Conservation (phyloP, 768 basidiomycete genomes). For the Hypholoma sublateritium region DNA sequence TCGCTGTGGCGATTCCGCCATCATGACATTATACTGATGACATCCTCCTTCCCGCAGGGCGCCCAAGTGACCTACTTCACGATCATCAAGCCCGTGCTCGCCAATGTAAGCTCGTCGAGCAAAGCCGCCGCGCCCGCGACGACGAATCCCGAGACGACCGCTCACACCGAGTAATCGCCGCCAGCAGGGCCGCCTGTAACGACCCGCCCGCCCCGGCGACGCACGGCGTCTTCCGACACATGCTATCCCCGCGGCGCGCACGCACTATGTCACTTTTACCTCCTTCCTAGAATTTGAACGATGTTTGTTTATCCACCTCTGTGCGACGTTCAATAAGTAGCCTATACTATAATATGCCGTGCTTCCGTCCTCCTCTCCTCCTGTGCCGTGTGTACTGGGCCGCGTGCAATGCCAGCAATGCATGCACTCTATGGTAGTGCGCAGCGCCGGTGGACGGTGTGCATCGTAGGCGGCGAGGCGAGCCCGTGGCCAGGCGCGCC, state of each 20-base stretch:
- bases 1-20: constrained; percentile 15
- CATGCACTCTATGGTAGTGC: no score
- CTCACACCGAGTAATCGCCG: constrained; percentile 29
- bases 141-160: constrained; percentile 44
- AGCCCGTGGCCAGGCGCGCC: no score
- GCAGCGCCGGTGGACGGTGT: no score
- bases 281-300: no score
- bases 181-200: constrained; percentile 13
- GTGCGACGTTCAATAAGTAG: background rate
- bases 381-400: no score
- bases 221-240: background rate
- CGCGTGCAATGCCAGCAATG: no score
- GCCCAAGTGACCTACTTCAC: constrained; percentile 80
- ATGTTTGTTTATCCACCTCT: background rate
- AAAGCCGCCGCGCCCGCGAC: constrained; percentile 47
- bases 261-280: no score
- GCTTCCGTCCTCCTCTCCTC: background rate
- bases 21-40: constrained; percentile 16
- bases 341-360: background rate
- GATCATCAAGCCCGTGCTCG: constrained; percentile 78
- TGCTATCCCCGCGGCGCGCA: background rate
- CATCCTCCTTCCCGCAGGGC: constrained; percentile 50
- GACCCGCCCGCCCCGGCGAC: constrained; percentile 1
- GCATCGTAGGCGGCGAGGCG: no score
- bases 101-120: constrained; percentile 51